Evolutionary conservation across 495 filamentous ascomycete species (phyloP).

Genomic region (Saxispiralis lemnorum): DNA sequence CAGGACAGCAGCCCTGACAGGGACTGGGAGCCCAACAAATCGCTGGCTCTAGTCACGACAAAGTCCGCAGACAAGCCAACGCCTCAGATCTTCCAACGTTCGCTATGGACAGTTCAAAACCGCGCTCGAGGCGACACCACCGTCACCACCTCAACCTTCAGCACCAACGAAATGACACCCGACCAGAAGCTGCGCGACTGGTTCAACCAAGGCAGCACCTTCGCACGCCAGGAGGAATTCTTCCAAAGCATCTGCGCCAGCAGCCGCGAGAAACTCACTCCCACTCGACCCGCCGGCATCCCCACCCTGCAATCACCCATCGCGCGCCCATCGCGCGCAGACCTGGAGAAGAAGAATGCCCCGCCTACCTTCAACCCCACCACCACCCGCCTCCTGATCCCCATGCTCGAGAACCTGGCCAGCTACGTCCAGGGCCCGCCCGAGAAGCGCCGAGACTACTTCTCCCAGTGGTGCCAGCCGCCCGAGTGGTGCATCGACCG

Average conservation of each 20-base stretch:
- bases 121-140: too few species aligned
- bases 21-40: not conserved
- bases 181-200: conserved; percentile 17
- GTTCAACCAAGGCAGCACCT: conserved; percentile 19
- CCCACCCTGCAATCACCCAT: too few species aligned
- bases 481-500: conserved; percentile 17
- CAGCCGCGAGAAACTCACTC: not conserved
- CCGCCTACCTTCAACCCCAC: not conserved
- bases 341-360: not conserved
- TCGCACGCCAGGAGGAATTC: conserved; percentile 18
- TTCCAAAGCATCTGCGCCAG: conserved; percentile 13
- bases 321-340: too few species aligned
- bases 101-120: conserved; percentile 5
- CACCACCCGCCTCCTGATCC: conserved; percentile 13
- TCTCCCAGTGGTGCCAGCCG: conserved; percentile 9
- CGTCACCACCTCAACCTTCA: not conserved
- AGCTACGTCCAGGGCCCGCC: conserved; percentile 15
- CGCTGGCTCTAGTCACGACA: not conserved
- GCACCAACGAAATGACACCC: not conserved
- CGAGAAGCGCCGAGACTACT: conserved; percentile 16
- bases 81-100: conserved; percentile 16
- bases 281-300: not conserved
- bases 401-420: conserved; percentile 14
- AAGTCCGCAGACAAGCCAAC: conserved; percentile 5
- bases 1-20: conserved; percentile 9